phyloP scores from a whole-genome alignment of 2,329 filamentous ascomycete genomes.

The Drechslera avenae region DNA sequence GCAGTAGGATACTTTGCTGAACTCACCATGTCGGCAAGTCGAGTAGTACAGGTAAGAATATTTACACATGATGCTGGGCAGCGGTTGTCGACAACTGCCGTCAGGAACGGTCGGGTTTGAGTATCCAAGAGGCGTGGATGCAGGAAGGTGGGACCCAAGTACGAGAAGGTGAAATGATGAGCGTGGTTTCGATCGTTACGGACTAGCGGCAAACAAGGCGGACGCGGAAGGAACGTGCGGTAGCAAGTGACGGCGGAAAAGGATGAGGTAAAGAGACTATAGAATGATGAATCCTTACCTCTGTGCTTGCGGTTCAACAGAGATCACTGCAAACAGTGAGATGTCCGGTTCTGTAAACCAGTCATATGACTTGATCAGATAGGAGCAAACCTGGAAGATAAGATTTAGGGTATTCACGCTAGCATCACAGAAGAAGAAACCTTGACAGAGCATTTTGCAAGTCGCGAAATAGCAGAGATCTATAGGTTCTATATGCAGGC shows the following conservation, averaged over 20 bases:
- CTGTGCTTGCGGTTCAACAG: no score
- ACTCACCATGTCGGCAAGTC: constrained; percentile 39
- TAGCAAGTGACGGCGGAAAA: constrained; percentile 5
- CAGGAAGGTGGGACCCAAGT: constrained; percentile 3
- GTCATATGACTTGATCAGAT: neutral
- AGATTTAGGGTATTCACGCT: neutral
- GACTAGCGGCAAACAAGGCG: constrained; percentile 8
- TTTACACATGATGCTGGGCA: constrained; percentile 38
- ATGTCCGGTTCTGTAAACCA: no score
- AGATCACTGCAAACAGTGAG: no score
- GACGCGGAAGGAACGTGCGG: constrained; percentile 7
- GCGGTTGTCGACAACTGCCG: constrained; percentile 13
- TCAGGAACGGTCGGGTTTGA: constrained; percentile 11
- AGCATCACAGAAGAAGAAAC: neutral
- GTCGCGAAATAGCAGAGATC: no score
- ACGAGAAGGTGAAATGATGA: constrained; percentile 3
- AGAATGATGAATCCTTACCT: no score
- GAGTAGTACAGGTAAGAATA: constrained; percentile 45
- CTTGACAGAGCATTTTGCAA: no score
- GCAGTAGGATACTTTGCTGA: constrained; percentile 42
- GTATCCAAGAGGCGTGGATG: constrained; percentile 5
- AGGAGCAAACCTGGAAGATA: neutral
- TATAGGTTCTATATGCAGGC: no score
- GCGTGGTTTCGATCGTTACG: neutral
- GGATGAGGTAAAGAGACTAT: neutral